These are phyloP conservation scores for Esteya vermicola DNA, from an alignment of 2,329 filamentous ascomycete genomes.

Conservation along the genomic window DNA sequence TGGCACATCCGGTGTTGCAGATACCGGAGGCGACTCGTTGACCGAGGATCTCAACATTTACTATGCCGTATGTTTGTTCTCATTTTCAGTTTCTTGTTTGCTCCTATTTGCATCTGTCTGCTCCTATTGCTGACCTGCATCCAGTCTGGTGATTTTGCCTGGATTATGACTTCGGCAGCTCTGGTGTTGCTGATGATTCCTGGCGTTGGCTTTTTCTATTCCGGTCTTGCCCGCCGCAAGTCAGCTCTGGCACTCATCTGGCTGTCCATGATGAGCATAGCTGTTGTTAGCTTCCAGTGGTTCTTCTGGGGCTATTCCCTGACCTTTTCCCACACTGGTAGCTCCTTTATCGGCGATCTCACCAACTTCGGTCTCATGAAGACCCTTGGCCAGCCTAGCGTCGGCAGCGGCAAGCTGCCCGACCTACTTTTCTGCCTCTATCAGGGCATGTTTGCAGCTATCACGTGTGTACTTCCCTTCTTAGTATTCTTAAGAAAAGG, in stretches of 20 bases:
- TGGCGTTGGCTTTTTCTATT: conserved; percentile 91
- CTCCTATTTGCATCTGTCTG: not conserved
- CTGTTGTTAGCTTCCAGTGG: conserved; percentile 78
- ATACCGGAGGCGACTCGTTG: conserved; percentile 34
- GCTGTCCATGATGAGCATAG: conserved; percentile 68
- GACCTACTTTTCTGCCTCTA: conserved; percentile 77
- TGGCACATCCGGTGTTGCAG: conserved; percentile 32
- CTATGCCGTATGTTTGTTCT: conserved; percentile 30
- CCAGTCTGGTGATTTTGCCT: conserved; percentile 68
- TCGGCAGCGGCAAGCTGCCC: conserved; percentile 57
- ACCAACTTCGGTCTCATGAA: conserved; percentile 70
- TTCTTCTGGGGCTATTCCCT: conserved; percentile 92
- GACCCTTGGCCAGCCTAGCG: conserved; percentile 61
- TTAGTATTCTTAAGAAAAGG: not conserved
- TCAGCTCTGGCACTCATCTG: conserved; percentile 78
- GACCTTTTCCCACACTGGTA: conserved; percentile 68
- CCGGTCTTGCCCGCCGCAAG: conserved; percentile 75
- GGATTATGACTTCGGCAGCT: conserved; percentile 62
- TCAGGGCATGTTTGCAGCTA: conserved; percentile 79
- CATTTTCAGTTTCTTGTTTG: not conserved
- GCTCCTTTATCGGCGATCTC: conserved; percentile 64
- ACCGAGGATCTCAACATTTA: conserved; percentile 68
- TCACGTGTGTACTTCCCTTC: conserved; percentile 51
- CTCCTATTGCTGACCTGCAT: not conserved
- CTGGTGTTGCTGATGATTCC: conserved; percentile 88